Percentiles rank a stretch among this genome's conserved stretches.
phyloP scores from a whole-genome alignment of 2,329 filamentous ascomycete genomes.

The Alternaria dauci region DNA sequence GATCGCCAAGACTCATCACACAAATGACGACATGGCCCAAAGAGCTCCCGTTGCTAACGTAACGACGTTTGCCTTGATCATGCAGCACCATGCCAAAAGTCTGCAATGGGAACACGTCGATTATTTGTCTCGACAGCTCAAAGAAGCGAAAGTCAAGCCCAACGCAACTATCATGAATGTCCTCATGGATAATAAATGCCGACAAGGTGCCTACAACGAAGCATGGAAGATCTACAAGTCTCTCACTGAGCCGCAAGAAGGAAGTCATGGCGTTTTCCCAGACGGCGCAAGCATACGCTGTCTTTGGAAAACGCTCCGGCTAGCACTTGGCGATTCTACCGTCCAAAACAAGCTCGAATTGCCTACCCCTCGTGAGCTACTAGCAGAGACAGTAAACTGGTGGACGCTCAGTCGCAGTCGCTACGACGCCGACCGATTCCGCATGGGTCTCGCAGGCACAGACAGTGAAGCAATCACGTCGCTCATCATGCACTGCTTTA shows the following conservation, averaged over 20 bases:
- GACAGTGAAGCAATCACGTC: slow-evolving; percentile 33
- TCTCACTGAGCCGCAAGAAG: slow-evolving; percentile 33
- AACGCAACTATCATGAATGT: slow-evolving; percentile 45
- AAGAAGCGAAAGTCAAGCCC: slow-evolving; percentile 27
- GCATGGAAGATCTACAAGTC: slow-evolving; percentile 42
- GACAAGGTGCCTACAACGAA: slow-evolving; percentile 39
- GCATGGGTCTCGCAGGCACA: slow-evolving; percentile 34
- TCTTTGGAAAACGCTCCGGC: slow-evolving; percentile 46
- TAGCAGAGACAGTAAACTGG: slow-evolving; percentile 44
- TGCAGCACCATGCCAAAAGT: slow-evolving; percentile 40
- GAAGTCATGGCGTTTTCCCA: slow-evolving; percentile 35
- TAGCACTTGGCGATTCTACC: slow-evolving; percentile 34
- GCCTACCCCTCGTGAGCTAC: slow-evolving; percentile 43
- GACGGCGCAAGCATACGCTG: slow-evolving; percentile 39
- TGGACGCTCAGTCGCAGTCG: slow-evolving; percentile 35
- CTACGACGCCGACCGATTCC: slow-evolving; percentile 38
- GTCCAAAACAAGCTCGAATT: slow-evolving; percentile 29
- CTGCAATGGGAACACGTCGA: slow-evolving; percentile 48
- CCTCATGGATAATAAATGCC: slow-evolving; percentile 41
- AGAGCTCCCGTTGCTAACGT: slow-evolving; percentile 38
- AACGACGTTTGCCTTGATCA: slow-evolving; percentile 44
- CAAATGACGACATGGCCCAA: slow-evolving; percentile 8
- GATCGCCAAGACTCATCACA: not conserved
- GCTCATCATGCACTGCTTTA: slow-evolving; percentile 49
- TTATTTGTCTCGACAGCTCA: slow-evolving; percentile 41